Evolutionary conservation across 179 eudicot species (phyloP).

Genomic region (Camellia oleifera): DNA sequence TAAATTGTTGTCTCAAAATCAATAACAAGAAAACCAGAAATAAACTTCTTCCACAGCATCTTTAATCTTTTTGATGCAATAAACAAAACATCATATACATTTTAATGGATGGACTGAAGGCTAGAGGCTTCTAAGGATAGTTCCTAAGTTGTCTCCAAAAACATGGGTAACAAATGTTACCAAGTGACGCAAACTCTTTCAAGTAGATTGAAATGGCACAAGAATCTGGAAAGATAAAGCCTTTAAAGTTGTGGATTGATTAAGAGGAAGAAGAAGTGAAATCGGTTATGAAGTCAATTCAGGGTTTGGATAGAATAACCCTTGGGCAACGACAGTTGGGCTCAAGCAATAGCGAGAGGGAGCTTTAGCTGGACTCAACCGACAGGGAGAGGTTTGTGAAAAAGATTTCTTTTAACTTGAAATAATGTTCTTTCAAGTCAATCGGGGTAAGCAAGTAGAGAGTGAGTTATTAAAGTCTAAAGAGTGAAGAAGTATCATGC

Average conservation of each 20-base stretch:
- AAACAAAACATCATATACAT: not conserved
- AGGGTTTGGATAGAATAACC: not conserved
- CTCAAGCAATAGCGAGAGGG: too few species aligned
- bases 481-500: not conserved
- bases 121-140: not conserved
- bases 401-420: too few species aligned
- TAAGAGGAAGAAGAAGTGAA: too few species aligned
- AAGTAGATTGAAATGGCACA: slow-evolving; percentile 4
- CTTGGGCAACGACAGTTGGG: too few species aligned
- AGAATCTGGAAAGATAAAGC: not conserved
- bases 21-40: not conserved
- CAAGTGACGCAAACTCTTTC: not conserved
- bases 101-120: not conserved
- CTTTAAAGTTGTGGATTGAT: not conserved
- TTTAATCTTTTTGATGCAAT: not conserved
- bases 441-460: too few species aligned
- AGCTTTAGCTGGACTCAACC: too few species aligned
- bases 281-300: too few species aligned
- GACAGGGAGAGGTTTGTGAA: too few species aligned
- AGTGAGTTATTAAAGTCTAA: not conserved
- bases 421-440: too few species aligned
- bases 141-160: not conserved
- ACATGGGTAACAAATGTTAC: not conserved
- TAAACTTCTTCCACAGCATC: not conserved
- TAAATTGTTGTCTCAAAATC: not conserved